Evolutionary conservation across 805 yeast genomes (phyloP).

Genomic region (Saturnispora diversa): DNA sequence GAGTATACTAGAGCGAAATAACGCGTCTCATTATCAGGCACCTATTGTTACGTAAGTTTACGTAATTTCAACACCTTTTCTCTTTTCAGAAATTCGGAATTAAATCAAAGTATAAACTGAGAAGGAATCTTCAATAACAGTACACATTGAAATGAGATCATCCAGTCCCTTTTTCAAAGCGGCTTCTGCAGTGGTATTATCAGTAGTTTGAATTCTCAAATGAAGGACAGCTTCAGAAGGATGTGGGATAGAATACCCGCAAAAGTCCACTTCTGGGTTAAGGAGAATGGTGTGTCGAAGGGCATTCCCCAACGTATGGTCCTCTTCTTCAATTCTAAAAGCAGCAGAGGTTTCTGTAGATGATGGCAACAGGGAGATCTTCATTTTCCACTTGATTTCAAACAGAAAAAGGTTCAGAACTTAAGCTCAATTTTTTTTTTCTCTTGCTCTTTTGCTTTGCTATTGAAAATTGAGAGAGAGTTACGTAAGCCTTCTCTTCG

Average conservation of each 20-base stretch:
- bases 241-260: constrained; percentile 97
- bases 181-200: constrained; percentile 75
- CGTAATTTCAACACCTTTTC: not conserved
- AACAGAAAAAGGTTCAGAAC: not conserved
- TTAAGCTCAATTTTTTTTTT: not conserved
- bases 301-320: constrained; percentile 93
- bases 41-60: not conserved
- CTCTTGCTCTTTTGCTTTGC: no score
- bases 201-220: constrained; percentile 91
- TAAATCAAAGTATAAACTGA: constrained; percentile 29
- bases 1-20: no score
- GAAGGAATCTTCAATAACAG: constrained; percentile 73
- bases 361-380: constrained; percentile 66
- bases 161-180: constrained; percentile 88
- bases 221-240: constrained; percentile 90
- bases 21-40: no score
- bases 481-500: no score
- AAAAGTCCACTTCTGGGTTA: constrained; percentile 95
- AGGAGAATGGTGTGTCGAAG: constrained; percentile 92
- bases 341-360: constrained; percentile 91
- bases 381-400: not conserved
- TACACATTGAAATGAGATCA: constrained; percentile 75
- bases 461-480: no score
- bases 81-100: no score
- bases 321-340: constrained; percentile 87